phyloP scores from a whole-genome alignment of 805 yeast species.

The Cyberlindnera samutprakarnensis region DNA sequence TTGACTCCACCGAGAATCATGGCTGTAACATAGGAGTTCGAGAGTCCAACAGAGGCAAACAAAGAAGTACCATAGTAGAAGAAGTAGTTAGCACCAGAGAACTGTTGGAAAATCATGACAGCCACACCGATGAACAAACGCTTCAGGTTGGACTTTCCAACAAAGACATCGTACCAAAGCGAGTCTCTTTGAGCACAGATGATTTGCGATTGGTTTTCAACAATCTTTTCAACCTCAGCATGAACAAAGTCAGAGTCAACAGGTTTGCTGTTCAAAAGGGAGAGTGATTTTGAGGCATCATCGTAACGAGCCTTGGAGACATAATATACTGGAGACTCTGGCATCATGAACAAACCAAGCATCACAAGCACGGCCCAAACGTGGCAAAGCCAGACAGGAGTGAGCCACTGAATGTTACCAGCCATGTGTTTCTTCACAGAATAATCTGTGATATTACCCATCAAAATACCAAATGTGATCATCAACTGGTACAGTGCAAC shows the following conservation, averaged over 20 bases:
- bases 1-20: slow-evolving; percentile 50
- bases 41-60: slow-evolving; percentile 49
- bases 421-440: slow-evolving; percentile 37
- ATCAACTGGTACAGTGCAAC: slow-evolving; percentile 64
- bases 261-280: slow-evolving; percentile 42
- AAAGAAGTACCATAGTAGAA: slow-evolving; percentile 61
- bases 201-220: slow-evolving; percentile 38
- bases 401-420: slow-evolving; percentile 56
- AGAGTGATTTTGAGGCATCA: slow-evolving; percentile 47
- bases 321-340: slow-evolving; percentile 64
- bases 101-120: slow-evolving; percentile 55
- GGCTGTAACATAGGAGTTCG: slow-evolving; percentile 53
- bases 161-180: slow-evolving; percentile 47
- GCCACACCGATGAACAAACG: slow-evolving; percentile 51
- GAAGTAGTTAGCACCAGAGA: slow-evolving; percentile 59
- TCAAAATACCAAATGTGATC: slow-evolving; percentile 64
- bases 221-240: slow-evolving; percentile 39
- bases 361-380: slow-evolving; percentile 28
- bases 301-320: slow-evolving; percentile 33
- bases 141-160: slow-evolving; percentile 47
- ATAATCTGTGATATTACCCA: slow-evolving; percentile 61
- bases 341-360: slow-evolving; percentile 50
- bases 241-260: slow-evolving; percentile 40
- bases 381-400: slow-evolving; percentile 48
- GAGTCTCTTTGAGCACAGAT: slow-evolving; percentile 36